Conservation (phyloP, 495 filamentous ascomycete species). For the Elaphomyces granulatus region DNA sequence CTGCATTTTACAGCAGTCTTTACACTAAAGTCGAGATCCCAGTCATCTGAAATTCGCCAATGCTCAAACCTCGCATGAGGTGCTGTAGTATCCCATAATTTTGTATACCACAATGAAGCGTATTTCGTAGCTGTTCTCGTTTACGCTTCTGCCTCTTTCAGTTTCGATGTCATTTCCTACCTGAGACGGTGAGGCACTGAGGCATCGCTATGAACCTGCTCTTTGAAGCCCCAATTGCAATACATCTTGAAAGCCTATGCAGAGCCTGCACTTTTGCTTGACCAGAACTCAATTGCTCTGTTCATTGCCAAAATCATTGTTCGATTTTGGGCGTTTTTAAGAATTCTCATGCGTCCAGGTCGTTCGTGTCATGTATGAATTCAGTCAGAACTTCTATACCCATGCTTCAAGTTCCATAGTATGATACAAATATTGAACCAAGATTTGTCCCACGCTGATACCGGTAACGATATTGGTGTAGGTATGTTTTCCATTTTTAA, state of each 20-base stretch:
- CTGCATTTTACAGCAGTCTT: slow-evolving; percentile 2
- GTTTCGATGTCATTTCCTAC: slow-evolving; percentile 16
- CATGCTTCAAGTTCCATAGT: slow-evolving; percentile 7
- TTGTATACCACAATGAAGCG: slow-evolving; percentile 20
- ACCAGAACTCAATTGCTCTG: slow-evolving; percentile 31
- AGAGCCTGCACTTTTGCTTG: slow-evolving; percentile 27
- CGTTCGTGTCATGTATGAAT: slow-evolving; percentile 19
- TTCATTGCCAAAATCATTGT: slow-evolving; percentile 30
- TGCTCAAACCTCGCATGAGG: slow-evolving; percentile 32
- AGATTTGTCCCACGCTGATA: slow-evolving; percentile 43
- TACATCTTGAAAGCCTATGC: slow-evolving; percentile 42
- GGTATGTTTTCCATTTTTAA: too few relatives aligned
- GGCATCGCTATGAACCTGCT: slow-evolving; percentile 27
- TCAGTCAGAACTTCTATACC: not conserved
- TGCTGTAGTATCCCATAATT: slow-evolving; percentile 30
- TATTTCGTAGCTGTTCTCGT: slow-evolving; percentile 15
- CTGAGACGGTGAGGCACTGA: slow-evolving; percentile 21
- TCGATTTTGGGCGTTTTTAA: slow-evolving; percentile 17
- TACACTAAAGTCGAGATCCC: slow-evolving; percentile 35
- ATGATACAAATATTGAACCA: slow-evolving; percentile 39
- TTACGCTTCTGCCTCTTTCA: slow-evolving; percentile 16
- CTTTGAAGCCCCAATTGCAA: slow-evolving; percentile 40
- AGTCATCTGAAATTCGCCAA: slow-evolving; percentile 35
- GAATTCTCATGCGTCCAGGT: slow-evolving; percentile 25
- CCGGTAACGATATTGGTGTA: slow-evolving; percentile 39